Evolutionary conservation across 257 asterid species (phyloP).

Genomic region (Solanum chiquidenum): DNA sequence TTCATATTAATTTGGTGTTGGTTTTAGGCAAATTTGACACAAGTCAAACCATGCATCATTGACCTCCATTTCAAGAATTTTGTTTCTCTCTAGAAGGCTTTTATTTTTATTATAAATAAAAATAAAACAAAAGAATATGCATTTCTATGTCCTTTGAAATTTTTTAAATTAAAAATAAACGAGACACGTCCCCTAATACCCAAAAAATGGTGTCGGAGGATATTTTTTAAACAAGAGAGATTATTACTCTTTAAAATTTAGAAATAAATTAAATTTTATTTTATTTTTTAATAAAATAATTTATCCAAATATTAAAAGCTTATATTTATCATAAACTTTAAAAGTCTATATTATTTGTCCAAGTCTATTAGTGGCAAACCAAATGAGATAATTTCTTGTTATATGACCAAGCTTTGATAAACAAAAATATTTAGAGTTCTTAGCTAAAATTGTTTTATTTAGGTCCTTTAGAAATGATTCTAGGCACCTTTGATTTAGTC

Average conservation of each 20-base stretch:
- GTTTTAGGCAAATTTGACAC: neutral
- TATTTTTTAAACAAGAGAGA: neutral
- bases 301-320: neutral
- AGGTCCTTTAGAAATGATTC: neutral
- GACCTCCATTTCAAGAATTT: neutral
- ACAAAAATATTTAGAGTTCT: neutral
- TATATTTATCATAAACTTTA: neutral
- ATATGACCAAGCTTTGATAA: neutral
- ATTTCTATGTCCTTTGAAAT: neutral
- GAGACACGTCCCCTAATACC: neutral
- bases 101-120: no score
- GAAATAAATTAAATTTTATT: neutral
- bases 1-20: neutral
- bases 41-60: neutral
- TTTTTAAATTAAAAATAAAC: neutral
- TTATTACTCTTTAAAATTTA: neutral
- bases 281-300: neutral
- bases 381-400: neutral
- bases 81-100: conserved; percentile 5
- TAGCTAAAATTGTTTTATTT: neutral
- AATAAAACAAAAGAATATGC: neutral
- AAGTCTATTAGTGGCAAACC: neutral
- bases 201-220: neutral
- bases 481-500: neutral
- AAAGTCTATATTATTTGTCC: neutral